Base-by-base conservation (phyloP, 805 yeast species). In the Tetrapisispora fleetii region DNA sequence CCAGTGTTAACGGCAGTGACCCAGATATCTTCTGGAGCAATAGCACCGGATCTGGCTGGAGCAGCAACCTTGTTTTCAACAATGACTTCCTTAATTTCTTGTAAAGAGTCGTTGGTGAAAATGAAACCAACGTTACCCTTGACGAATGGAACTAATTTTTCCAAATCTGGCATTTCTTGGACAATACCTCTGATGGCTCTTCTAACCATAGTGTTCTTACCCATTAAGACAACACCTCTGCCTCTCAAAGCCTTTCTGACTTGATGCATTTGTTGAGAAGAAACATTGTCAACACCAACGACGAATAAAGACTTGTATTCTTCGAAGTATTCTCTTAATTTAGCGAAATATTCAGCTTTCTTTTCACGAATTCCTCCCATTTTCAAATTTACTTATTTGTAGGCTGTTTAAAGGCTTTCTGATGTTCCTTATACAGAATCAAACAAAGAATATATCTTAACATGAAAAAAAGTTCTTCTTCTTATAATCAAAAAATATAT, bases 121-220 rank as follows among this genome's bases (percentile, higher is more conserved):
- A 93, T 85, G 85, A 93, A 93, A 81, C 99, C 99, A 78, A 93
- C 90, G 80, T 93, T 93, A 77, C 99, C 99, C 75, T 75, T 88
- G 73, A 95, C 81, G 79, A 76, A 84, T 63, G 99, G 98, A 75
- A 93, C 78, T 67, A 93, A 74, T 75, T 84, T 89, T 80, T 93
- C 99, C 71, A 72, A 85, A 67, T 93, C 97, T 73, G 98, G 97
- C 76, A 87, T 80, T 72, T 91, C 98, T 67, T 83, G 48, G 63
- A 90, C 70, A 83, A 88, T 87, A 67, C 89, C 93, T 79, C 99
- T 89, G 81, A 93, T 78, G 71, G 99, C 99, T 79, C 98, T 89
- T 81, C 99, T 88, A 63, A 93, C 96, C 98, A 93, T 91, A 82
- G 99, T 93, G 96, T 93, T 93, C 86, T 93, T 93, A 80, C 99